phyloP scores from a whole-genome alignment of 225 moss, liverwort and hornwort species.

The Sphagnum tenellum region DNA sequence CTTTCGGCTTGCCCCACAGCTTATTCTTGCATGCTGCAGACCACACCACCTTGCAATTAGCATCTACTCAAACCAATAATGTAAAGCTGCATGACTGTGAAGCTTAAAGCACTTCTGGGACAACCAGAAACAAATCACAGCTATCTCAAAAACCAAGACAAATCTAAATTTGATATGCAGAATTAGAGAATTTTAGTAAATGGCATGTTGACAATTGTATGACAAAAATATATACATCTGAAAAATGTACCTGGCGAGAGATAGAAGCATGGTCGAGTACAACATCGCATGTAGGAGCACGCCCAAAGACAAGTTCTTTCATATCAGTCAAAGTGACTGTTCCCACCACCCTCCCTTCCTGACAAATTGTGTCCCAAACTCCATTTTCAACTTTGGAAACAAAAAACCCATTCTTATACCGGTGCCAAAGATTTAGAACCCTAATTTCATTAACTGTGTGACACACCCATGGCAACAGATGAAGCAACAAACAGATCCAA shows the following conservation, averaged over 20 bases:
- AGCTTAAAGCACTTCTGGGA: background rate
- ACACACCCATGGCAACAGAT: background rate
- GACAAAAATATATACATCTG: too few relatives aligned
- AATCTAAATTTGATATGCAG: background rate
- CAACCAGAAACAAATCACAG: background rate
- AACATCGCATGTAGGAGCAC: constrained; percentile 31
- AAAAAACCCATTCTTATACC: background rate
- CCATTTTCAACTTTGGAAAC: background rate
- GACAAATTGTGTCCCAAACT: background rate
- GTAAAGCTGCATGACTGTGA: background rate
- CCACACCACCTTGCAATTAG: constrained; percentile 1
- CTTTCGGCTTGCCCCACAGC: constrained; percentile 11
- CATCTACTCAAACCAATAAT: background rate
- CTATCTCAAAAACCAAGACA: constrained; percentile 3
- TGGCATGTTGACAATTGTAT: too few relatives aligned
- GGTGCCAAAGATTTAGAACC: background rate
- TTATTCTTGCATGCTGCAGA: constrained; percentile 37
- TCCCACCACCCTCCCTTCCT: constrained; percentile 31
- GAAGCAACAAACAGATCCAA: too few relatives aligned
- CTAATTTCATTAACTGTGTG: background rate
- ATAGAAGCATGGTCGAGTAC: constrained; percentile 41
- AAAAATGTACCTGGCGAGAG: constrained; percentile 30
- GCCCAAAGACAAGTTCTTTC: constrained; percentile 27
- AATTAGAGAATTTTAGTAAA: background rate
- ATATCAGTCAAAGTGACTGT: constrained; percentile 20